Evolutionary conservation across 2,329 filamentous ascomycete genomes (phyloP).

Genomic region (Spiromastix sp.): DNA sequence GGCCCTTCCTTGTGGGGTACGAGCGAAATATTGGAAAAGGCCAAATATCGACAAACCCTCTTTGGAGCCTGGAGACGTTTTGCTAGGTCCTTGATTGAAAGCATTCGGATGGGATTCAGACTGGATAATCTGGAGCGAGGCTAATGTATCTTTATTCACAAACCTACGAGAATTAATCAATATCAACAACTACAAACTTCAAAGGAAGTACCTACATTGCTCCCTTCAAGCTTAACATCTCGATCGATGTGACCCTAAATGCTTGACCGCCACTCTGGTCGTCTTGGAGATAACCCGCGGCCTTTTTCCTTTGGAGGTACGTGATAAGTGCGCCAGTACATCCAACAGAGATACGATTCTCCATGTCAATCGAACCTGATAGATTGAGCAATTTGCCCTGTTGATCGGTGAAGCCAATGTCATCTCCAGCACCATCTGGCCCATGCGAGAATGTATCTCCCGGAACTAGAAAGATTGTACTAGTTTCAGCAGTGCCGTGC

Average conservation of each 20-base stretch:
- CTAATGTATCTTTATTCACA: constrained; percentile 67
- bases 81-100: constrained; percentile 61
- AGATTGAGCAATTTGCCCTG: constrained; percentile 59
- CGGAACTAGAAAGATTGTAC: constrained; percentile 50
- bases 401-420: constrained; percentile 40
- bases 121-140: constrained; percentile 75
- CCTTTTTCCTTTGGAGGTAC: constrained; percentile 61
- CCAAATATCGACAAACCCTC: constrained; percentile 78
- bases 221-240: constrained; percentile 62
- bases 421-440: constrained; percentile 28
- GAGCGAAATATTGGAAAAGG: constrained; percentile 63
- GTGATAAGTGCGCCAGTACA: constrained; percentile 82
- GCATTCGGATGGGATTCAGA: constrained; percentile 74
- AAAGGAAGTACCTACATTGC: constrained; percentile 42
- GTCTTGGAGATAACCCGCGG: constrained; percentile 52
- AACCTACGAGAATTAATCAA: constrained; percentile 49
- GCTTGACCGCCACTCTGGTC: constrained; percentile 44
- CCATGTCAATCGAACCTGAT: constrained; percentile 60
- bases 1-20: constrained; percentile 67
- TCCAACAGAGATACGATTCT: constrained; percentile 64
- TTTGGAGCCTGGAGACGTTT: constrained; percentile 54
- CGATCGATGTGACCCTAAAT: constrained; percentile 53
- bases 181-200: background rate
- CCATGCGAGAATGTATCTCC: constrained; percentile 41
- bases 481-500: constrained; percentile 38